Base-by-base conservation (phyloP, 192 early-diverging fungal genomes). In the Dispira simplex region DNA sequence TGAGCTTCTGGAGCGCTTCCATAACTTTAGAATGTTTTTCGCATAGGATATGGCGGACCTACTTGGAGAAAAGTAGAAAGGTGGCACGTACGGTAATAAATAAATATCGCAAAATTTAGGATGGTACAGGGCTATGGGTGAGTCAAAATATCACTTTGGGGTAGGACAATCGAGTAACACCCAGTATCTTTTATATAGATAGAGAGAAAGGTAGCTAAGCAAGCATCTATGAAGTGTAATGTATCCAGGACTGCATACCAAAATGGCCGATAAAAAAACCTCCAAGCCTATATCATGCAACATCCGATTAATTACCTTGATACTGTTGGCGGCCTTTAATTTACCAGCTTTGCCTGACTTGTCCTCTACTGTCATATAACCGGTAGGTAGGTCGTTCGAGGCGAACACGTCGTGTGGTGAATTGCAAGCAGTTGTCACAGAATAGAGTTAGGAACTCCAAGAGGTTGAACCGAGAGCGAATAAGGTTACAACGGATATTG, bases 31-130 rank as follows among this genome's bases (percentile, higher is more conserved):
- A 70, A 27, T 90, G 85, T 63, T 90, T 93, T 64, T 89, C 89
- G 73, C 90, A 93, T 8, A 93, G 76, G 64, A 90, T 90, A 71
- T 92, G 87, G 27, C 89, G 77, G 23, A 88, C 83, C 69, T 74
- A 66, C 11, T 45, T 0, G 64, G 20, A 66, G 6, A n/a, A 23
- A 62, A 65, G 26, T 65, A 13, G 27, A 39, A 39, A 39, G 6
- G 6, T 39, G 32, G 32, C 32, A 6, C 32, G 32, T 39, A 39
- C 6, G 32, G 32, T 25, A 9, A 5, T 10, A 59, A 43, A 59
- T 26, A 43, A n/a, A n/a, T 26, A 26, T 28, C 2, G 48, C 48
- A 51, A 51, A 47, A 51, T 51, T 16, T 63, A 23, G 8, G 18
- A 66, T 8, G 3, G 21, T 64, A 16, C 64, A 26, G 25, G 0